These are phyloP conservation scores for Xanthoceras sorbifolium DNA, from an alignment of 345 rosid genomes.

Conservation along the genomic window DNA sequence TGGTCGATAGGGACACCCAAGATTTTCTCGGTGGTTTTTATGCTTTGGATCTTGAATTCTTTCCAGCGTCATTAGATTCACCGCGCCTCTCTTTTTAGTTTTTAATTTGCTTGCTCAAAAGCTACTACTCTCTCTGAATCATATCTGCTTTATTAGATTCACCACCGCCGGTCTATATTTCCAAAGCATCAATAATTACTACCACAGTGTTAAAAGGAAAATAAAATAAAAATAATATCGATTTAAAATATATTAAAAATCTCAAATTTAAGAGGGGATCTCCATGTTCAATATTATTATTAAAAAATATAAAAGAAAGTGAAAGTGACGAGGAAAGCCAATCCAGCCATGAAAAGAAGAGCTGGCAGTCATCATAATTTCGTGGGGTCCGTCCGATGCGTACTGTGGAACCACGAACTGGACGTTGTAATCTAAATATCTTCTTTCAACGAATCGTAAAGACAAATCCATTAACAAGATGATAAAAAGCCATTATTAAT, in stretches of 20 bases:
- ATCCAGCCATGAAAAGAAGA: constrained; percentile 9
- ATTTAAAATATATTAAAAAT: too few species aligned
- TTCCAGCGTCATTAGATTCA: constrained; percentile 25
- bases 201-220: background rate
- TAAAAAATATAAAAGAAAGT: too few species aligned
- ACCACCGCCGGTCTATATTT: background rate
- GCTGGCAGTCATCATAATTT: constrained; percentile 7
- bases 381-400: constrained; percentile 16
- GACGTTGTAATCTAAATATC: background rate
- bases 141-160: constrained; percentile 25
- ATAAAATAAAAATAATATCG: background rate
- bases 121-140: background rate
- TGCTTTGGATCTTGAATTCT: constrained; percentile 17
- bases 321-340: background rate
- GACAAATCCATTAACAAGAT: background rate
- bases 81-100: background rate
- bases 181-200: constrained; percentile 10
- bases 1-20: too few species aligned
- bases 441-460: background rate
- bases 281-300: too few species aligned
- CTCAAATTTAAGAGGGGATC: too few species aligned
- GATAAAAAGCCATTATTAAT: constrained; percentile 7
- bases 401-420: background rate
- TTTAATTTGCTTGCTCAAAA: constrained; percentile 15
- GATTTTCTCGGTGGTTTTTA: too few species aligned